Percentiles rank a stretch among this genome's conserved stretches.
phyloP scores from a whole-genome alignment of 2,329 filamentous ascomycete species.

The Dothistroma septosporum region DNA sequence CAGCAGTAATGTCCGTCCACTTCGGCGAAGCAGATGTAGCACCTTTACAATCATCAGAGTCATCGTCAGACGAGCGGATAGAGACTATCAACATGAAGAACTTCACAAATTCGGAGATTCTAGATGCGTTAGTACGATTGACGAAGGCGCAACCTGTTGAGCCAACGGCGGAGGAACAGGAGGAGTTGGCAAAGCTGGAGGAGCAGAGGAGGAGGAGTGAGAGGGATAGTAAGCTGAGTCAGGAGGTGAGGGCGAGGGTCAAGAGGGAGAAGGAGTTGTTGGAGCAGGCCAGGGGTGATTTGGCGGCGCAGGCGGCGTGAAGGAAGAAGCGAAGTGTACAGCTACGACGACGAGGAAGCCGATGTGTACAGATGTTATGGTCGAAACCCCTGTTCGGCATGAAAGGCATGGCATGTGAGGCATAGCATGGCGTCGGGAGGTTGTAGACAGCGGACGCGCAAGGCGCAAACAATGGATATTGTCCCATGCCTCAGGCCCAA shows the following conservation, averaged over 20 bases:
- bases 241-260: constrained; percentile 53
- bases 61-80: constrained; percentile 32
- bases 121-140: constrained; percentile 58
- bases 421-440: constrained; percentile 8
- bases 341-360: background rate
- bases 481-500: background rate
- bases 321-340: background rate
- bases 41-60: constrained; percentile 23
- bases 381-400: background rate
- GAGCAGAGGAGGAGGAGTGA: constrained; percentile 51
- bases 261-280: constrained; percentile 60
- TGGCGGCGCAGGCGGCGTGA: constrained; percentile 22
- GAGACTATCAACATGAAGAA: constrained; percentile 56
- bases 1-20: constrained; percentile 63
- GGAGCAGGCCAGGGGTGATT: constrained; percentile 51
- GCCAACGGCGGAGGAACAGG: constrained; percentile 57
- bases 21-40: constrained; percentile 40
- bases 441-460: background rate
- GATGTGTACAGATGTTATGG: background rate
- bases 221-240: constrained; percentile 53
- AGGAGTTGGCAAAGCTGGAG: constrained; percentile 55
- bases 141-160: constrained; percentile 58
- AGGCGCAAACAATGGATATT: background rate
- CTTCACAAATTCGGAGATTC: constrained; percentile 58
- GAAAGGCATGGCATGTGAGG: constrained; percentile 5